Evolutionary conservation across 2,329 filamentous ascomycete species (phyloP).

Genomic region (Aureobasidium vineae): DNA sequence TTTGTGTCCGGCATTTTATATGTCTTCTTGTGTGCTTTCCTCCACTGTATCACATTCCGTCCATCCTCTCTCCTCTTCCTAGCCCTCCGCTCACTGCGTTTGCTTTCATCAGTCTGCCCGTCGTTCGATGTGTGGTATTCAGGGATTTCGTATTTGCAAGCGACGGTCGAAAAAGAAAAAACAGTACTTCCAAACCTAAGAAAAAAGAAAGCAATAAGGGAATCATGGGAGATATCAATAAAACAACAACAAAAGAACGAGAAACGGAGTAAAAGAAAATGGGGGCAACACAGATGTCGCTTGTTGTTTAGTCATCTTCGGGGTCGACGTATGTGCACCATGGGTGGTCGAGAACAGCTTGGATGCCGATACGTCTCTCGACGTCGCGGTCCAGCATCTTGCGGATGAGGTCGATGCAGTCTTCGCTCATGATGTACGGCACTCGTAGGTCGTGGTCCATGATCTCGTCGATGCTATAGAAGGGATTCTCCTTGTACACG

Average conservation of each 20-base stretch:
- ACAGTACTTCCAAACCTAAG: not conserved
- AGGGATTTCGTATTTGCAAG: conserved; percentile 1
- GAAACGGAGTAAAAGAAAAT: not conserved
- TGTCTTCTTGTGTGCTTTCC: conserved; percentile 1
- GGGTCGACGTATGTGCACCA: conserved; percentile 58
- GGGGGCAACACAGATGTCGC: not conserved
- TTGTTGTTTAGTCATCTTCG: conserved; percentile 20
- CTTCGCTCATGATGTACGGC: conserved; percentile 83
- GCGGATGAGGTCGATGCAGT: conserved; percentile 87
- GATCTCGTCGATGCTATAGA: conserved; percentile 98
- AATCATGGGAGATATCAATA: conserved; percentile 8
- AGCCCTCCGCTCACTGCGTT: not conserved
- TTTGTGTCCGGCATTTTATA: not conserved
- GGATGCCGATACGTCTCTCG: conserved; percentile 76
- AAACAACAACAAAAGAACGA: conserved; percentile 2
- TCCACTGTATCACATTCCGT: conserved; percentile 10
- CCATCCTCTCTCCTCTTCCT: not conserved
- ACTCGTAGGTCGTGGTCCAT: conserved; percentile 94
- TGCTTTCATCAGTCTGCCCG: not conserved
- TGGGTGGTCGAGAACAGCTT: conserved; percentile 82
- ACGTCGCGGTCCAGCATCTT: conserved; percentile 93
- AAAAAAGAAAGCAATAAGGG: conserved; percentile 6
- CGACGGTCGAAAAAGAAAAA: not conserved
- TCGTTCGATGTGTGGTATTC: conserved; percentile 9
- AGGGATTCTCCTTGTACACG: conserved; percentile 99